Evolutionary conservation across 2,329 filamentous ascomycete species (phyloP), one percentile per base, ranked within the genome.

Genomic region (Phoma sp.): DNA sequence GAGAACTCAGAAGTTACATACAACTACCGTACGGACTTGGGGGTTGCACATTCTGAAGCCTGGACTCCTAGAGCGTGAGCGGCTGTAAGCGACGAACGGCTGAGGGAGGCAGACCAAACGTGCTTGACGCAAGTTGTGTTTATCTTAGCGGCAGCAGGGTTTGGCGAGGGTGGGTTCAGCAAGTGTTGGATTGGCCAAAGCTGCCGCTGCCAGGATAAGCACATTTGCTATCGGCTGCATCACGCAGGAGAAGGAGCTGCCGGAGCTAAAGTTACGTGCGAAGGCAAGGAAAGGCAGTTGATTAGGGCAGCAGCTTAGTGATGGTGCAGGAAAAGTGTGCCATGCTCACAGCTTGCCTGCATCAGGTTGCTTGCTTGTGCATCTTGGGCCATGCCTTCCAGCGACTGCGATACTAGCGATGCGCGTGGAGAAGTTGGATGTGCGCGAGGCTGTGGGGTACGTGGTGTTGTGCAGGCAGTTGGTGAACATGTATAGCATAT

Each of bases 81-180:
- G 67, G 57, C 61, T 64, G 53, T 57, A 58, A 65, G 61, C 63
- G 60, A 68, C 48, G 47, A 61, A 58, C 31, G 60, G 60, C 60
- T 49, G 50, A 57, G 48, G 59, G 51, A 61, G 40, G 55, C 38
- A 64, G 61, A 58, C 65, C 61, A 70, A 69, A 71, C 65, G 62
- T 71, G 66, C 63, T 64, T 67, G 68, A 63, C 57, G 64, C 68
- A 72, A 52, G 59, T 57, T 45, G 61, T 47, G 51, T 60, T 67
- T 46, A 66, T 69, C 61, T 32, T 36, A 55, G 39, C 25, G 40
- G 31, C 43, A 41, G 55, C 69, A 73, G 67, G 68, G 65, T 65
- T 68, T 69, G 62, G 68, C 71, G 69, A 74, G 58, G 38, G 29
- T 31, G 21, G 38, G 33, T 39, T 27, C 44, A 49, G 51, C 59